Evolutionary conservation across 768 basidiomycete species (phyloP).

Genomic region (Serendipita vermifera): DNA sequence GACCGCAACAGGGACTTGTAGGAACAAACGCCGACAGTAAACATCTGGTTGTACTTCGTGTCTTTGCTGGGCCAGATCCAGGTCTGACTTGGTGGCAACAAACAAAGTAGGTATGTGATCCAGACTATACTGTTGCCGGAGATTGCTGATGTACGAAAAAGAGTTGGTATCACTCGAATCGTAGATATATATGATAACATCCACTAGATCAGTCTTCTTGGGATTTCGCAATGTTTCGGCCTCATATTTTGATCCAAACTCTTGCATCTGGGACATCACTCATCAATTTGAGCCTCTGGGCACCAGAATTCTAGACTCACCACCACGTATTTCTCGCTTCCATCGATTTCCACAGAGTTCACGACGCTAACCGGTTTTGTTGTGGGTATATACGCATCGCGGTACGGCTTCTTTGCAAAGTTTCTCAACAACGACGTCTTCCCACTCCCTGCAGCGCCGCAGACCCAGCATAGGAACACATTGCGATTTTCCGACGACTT

Average conservation of each 20-base stretch:
- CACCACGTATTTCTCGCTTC: conserved; percentile 90
- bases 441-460: conserved; percentile 90
- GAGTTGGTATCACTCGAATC: conserved; percentile 99
- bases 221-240: conserved; percentile 75
- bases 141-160: conserved; percentile 94
- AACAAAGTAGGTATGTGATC: conserved; percentile 93
- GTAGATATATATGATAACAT: conserved; percentile 90
- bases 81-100: conserved; percentile 97
- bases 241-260: conserved; percentile 94
- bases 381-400: conserved; percentile 70
- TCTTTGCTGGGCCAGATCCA: conserved; percentile 92
- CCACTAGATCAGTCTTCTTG: conserved; percentile 84
- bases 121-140: conserved; percentile 95
- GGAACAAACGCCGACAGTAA: conserved; percentile 74
- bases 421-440: conserved; percentile 79
- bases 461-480: conserved; percentile 86
- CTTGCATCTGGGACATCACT: conserved; percentile 56
- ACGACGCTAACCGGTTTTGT: conserved; percentile 85
- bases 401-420: conserved; percentile 75
- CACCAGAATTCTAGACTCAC: conserved; percentile 43
- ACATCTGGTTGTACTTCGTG: conserved; percentile 99
- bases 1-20: conserved; percentile 92
- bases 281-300: conserved; percentile 5
- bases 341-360: conserved; percentile 87
- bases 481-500: conserved; percentile 70